These are phyloP conservation scores for Jatropha multifida DNA, from an alignment of 441 rosid species.

Conservation along the genomic window DNA sequence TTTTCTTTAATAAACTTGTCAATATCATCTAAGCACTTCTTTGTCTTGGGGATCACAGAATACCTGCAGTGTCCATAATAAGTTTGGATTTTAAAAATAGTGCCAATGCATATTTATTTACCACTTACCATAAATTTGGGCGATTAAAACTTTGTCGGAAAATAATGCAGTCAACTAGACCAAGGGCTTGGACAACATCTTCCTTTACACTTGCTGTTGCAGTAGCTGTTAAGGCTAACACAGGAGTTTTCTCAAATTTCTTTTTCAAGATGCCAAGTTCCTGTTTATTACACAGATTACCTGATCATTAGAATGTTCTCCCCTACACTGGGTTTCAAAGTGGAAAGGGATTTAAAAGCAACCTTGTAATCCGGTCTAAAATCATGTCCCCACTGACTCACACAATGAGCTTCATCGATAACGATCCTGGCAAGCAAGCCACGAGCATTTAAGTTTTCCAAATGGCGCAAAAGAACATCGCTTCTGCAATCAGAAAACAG, in stretches of 20 bases:
- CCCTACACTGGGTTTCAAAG: conserved; percentile 7
- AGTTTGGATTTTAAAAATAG: conserved; percentile 27
- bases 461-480: conserved; percentile 79
- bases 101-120: conserved; percentile 21
- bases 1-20: conserved; percentile 80
- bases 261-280: conserved; percentile 93
- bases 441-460: conserved; percentile 75
- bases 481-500: conserved; percentile 54
- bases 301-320: conserved; percentile 25
- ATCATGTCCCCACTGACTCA: conserved; percentile 99
- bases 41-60: conserved; percentile 78
- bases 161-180: conserved; percentile 87
- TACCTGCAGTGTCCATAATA: conserved; percentile 57
- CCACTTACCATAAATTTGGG: conserved; percentile 73
- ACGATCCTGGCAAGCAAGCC: conserved; percentile 88
- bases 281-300: conserved; percentile 40
- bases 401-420: conserved; percentile 98
- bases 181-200: conserved; percentile 98
- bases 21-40: conserved; percentile 87
- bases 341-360: conserved; percentile 16
- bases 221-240: conserved; percentile 94
- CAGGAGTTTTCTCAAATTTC: conserved; percentile 86
- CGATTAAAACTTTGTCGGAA: conserved; percentile 98
- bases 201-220: conserved; percentile 99
- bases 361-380: conserved; percentile 99